A percentile compares a stretch with the other conserved stretches of the same genome.
Evolutionary conservation across 495 filamentous ascomycete species (phyloP).

Genomic region (Aspergillus mulundensis): DNA sequence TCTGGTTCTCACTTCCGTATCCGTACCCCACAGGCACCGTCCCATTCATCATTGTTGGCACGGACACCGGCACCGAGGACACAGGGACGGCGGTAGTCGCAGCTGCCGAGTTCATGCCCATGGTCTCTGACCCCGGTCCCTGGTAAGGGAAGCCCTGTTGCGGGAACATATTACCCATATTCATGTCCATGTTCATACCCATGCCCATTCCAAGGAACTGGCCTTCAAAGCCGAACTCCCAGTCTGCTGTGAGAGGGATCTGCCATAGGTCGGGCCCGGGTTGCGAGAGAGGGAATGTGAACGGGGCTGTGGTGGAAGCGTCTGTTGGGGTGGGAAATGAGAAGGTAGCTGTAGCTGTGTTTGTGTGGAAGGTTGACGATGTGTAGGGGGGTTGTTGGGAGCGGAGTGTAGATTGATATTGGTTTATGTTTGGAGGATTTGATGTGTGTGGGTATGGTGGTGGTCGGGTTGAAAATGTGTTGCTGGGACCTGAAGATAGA

Average conservation of each 20-base stretch:
- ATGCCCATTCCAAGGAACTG: conserved; percentile 19
- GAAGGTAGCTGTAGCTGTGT: conserved; percentile 16
- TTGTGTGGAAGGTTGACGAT: conserved; percentile 14
- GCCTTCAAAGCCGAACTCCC: conserved; percentile 34
- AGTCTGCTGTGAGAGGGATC: conserved; percentile 35
- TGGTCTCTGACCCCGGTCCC: background rate
- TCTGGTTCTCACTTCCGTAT: background rate
- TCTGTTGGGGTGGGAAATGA: conserved; percentile 23
- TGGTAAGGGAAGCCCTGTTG: background rate
- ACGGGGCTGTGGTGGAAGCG: background rate
- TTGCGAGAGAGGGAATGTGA: conserved; percentile 16
- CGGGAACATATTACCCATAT: conserved; percentile 25
- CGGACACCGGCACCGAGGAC: background rate
- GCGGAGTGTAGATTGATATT: conserved; percentile 6
- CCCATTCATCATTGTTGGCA: background rate
- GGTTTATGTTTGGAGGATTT: conserved; percentile 8
- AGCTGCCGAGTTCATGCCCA: background rate
- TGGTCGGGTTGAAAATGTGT: conserved; percentile 4
- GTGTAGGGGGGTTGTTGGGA: conserved; percentile 11
- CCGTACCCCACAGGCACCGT: background rate
- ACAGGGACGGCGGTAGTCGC: too few species aligned
- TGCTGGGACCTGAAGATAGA: background rate
- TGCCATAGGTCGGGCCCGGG: conserved; percentile 33
- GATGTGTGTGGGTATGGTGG: conserved; percentile 1
- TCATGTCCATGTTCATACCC: background rate